Conservation (phyloP, 1,284 basidiomycete genomes). For the Cutaneotrichosporon curvatum region DNA sequence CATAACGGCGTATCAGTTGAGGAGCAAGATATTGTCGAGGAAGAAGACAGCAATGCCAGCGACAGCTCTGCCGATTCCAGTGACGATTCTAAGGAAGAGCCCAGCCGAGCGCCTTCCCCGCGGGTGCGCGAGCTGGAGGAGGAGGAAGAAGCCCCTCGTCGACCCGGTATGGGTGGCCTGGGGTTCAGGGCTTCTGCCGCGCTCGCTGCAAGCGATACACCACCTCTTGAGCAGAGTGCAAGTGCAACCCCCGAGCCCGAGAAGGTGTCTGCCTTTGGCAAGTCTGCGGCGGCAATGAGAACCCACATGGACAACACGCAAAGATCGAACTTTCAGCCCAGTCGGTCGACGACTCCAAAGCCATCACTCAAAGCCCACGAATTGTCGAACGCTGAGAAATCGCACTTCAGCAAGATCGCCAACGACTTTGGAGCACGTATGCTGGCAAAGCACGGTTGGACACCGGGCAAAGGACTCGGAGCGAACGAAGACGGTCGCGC, state of each 20-base stretch:
- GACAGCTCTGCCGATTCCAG: neutral
- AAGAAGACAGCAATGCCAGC: slow-evolving; percentile 21
- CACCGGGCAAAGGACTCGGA: slow-evolving; percentile 73
- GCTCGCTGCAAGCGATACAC: neutral
- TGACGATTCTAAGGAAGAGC: slow-evolving; percentile 4
- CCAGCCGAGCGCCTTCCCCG: neutral
- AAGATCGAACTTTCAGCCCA: slow-evolving; percentile 6
- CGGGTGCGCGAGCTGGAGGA: slow-evolving; percentile 13
- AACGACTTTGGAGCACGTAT: slow-evolving; percentile 74
- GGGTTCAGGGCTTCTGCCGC: neutral
- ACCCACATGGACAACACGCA: neutral
- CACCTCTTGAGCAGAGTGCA: neutral
- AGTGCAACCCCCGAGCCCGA: too few species aligned
- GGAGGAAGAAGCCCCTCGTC: slow-evolving; percentile 10
- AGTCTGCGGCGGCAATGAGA: slow-evolving; percentile 26
- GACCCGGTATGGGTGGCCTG: neutral
- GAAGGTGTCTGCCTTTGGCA: slow-evolving; percentile 20
- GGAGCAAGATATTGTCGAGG: neutral
- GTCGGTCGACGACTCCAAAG: slow-evolving; percentile 12
- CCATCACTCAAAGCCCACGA: slow-evolving; percentile 41
- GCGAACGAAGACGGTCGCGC: slow-evolving; percentile 72
- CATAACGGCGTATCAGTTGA: too few species aligned
- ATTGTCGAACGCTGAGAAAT: slow-evolving; percentile 60
- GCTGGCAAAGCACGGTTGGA: slow-evolving; percentile 93
- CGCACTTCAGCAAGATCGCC: slow-evolving; percentile 71